Conservation (phyloP, 805 yeast species). For the Candida nonsorbophila region DNA sequence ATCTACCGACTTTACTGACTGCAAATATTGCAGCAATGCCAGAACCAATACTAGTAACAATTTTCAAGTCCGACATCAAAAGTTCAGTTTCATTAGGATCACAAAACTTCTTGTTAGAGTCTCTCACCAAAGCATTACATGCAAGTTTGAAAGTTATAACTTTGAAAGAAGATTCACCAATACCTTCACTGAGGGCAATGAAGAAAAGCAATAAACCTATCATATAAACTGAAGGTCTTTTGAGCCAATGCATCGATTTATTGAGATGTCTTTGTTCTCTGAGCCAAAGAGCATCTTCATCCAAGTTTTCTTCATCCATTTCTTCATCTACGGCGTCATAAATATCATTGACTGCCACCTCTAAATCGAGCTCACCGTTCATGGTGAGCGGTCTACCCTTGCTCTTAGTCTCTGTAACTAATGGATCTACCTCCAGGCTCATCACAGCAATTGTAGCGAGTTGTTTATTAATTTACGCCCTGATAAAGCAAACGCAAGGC, state of each 20-base stretch:
- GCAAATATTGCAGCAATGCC: conserved; percentile 47
- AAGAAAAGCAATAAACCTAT: conserved; percentile 39
- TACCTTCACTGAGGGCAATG: conserved; percentile 35
- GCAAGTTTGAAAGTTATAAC: conserved; percentile 25
- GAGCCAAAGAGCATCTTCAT: conserved; percentile 44
- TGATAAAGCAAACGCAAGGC: too few species aligned
- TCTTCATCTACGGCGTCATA: conserved; percentile 31
- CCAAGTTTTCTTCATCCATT: conserved; percentile 25
- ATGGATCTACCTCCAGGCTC: too few species aligned
- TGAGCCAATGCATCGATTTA: conserved; percentile 44
- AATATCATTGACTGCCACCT: conserved; percentile 27
- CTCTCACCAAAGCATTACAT: conserved; percentile 15
- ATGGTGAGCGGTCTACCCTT: too few species aligned
- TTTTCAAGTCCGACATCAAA: conserved; percentile 44
- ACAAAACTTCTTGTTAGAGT: conserved; percentile 14
- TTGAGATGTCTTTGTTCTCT: conserved; percentile 44
- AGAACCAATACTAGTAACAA: conserved; percentile 33
- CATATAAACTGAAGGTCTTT: conserved; percentile 52
- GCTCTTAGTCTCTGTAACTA: too few species aligned
- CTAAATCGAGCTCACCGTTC: conserved; percentile 14
- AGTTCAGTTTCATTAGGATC: conserved; percentile 30
- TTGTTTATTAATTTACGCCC: too few species aligned
- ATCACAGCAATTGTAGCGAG: too few species aligned
- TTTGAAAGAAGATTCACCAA: conserved; percentile 38
- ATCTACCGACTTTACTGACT: conserved; percentile 46